Conservation (phyloP, 768 basidiomycete species). For the Hypholoma sublateritium region DNA sequence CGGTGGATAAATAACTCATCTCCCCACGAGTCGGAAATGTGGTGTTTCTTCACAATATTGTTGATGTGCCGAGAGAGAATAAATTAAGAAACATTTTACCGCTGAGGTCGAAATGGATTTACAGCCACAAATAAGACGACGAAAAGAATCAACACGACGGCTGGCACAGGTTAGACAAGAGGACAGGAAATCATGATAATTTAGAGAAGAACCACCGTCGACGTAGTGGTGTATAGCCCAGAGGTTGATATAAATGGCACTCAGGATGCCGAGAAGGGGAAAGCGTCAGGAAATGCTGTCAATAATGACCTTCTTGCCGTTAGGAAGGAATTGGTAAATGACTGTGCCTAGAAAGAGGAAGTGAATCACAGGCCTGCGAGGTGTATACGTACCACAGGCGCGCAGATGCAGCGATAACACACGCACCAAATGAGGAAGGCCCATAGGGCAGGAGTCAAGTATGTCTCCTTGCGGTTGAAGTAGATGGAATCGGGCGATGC, state of each 20-base stretch:
- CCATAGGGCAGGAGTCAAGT: constrained; percentile 90
- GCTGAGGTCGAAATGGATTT: constrained; percentile 16
- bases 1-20: constrained; percentile 93
- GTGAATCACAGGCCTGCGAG: constrained; percentile 79
- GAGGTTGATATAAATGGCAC: constrained; percentile 85
- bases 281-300: constrained; percentile 93
- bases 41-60: constrained; percentile 89
- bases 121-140: constrained; percentile 71
- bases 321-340: constrained; percentile 84
- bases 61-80: constrained; percentile 72
- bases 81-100: constrained; percentile 25
- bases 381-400: constrained; percentile 8
- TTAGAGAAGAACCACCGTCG: constrained; percentile 37
- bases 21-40: constrained; percentile 56
- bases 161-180: constrained; percentile 31
- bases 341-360: constrained; percentile 87
- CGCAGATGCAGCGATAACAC: not conserved
- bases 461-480: constrained; percentile 78
- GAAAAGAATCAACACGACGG: constrained; percentile 86
- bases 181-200: not conserved
- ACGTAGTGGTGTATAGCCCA: constrained; percentile 78
- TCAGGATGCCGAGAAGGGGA: constrained; percentile 83
- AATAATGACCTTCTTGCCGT: constrained; percentile 75
- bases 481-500: constrained; percentile 74
- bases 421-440: constrained; percentile 86